Percentiles rank a stretch among this genome's conserved stretches.
Evolutionary conservation across 768 basidiomycete species (phyloP).

Genomic region (Daedaleopsis nitida): DNA sequence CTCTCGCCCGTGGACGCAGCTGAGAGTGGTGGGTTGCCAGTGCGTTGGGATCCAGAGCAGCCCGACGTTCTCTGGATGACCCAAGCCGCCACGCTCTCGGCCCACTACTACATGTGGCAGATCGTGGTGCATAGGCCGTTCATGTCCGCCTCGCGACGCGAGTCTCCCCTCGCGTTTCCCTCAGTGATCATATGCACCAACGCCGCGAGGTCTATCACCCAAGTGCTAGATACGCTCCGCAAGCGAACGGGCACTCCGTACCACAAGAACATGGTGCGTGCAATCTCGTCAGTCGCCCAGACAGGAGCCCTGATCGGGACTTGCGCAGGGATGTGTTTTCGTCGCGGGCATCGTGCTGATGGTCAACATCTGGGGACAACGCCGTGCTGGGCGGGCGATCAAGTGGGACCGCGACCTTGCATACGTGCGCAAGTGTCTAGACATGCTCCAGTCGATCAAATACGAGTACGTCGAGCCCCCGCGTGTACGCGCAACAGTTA

Average conservation of each 20-base stretch:
- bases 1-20: conserved; percentile 23
- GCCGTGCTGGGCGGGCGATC: conserved; percentile 27
- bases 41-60: conserved; percentile 39
- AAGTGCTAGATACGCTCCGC: conserved; percentile 60
- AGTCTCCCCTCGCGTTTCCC: conserved; percentile 48
- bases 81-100: conserved; percentile 39
- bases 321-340: conserved; percentile 34
- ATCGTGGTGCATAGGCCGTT: conserved; percentile 80
- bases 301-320: not conserved
- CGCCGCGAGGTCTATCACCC: conserved; percentile 73
- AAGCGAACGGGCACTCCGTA: conserved; percentile 5
- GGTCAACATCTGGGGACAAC: conserved; percentile 50
- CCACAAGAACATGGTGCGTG: conserved; percentile 7
- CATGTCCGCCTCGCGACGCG: conserved; percentile 59
- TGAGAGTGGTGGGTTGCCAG: conserved; percentile 14
- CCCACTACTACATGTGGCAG: conserved; percentile 47
- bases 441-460: conserved; percentile 19
- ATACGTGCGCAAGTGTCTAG: conserved; percentile 44
- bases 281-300: not conserved
- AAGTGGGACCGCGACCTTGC: conserved; percentile 38
- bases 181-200: conserved; percentile 85
- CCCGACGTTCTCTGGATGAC: conserved; percentile 24
- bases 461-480: conserved; percentile 1
- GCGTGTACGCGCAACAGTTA: not conserved
- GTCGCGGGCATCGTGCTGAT: conserved; percentile 47